phyloP scores from a whole-genome alignment of 129 eudicot genomes.

The Escallonia rubra region DNA sequence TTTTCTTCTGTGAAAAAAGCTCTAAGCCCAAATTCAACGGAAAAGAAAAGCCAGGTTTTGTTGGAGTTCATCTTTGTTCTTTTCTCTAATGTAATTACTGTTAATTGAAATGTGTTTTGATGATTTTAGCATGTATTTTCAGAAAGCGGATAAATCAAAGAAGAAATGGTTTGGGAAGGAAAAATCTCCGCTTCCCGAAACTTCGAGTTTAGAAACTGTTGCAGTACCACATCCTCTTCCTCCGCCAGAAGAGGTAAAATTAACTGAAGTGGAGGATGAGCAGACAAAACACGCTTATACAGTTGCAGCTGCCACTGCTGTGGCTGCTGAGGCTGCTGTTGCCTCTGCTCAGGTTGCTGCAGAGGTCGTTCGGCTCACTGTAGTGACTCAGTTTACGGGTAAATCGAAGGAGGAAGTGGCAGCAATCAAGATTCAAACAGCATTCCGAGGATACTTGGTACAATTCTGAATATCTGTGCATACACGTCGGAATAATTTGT shows the following conservation, averaged over 20 bases:
- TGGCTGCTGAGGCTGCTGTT: constrained; percentile 71
- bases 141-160: constrained; percentile 57
- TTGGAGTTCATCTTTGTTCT: neutral
- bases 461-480: constrained; percentile 12
- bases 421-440: constrained; percentile 72
- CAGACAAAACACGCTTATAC: constrained; percentile 58
- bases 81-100: neutral
- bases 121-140: constrained; percentile 6
- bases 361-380: constrained; percentile 50
- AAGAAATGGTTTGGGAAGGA: constrained; percentile 47
- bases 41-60: constrained; percentile 54
- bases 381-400: constrained; percentile 41
- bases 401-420: constrained; percentile 77
- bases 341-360: constrained; percentile 74
- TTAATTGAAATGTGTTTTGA: neutral
- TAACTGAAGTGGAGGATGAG: constrained; percentile 57
- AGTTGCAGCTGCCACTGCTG: constrained; percentile 59
- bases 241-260: constrained; percentile 42
- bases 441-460: constrained; percentile 89
- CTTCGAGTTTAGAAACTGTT: constrained; percentile 27
- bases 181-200: constrained; percentile 22
- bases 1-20: constrained; percentile 85
- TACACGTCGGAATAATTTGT: neutral
- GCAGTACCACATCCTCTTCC: constrained; percentile 43
- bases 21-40: constrained; percentile 68